Conservation (phyloP, 2,329 filamentous ascomycete species). For the Beauveria bassiana region DNA sequence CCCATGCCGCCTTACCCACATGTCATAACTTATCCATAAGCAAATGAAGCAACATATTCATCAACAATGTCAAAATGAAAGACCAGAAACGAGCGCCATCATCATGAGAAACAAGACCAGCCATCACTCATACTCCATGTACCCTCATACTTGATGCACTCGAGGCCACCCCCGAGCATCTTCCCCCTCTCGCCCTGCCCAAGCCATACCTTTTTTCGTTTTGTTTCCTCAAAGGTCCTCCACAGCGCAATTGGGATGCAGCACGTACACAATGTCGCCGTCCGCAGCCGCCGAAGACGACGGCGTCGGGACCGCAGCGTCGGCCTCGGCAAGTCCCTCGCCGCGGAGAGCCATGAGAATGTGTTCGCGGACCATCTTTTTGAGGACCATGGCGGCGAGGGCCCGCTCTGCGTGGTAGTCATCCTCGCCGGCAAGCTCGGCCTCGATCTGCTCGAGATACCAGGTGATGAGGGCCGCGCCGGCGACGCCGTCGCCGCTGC, state of each 20-base stretch:
- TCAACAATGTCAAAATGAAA: background rate
- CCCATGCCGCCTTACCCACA: background rate
- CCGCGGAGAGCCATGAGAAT: slow-evolving; percentile 75
- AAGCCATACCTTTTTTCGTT: no score
- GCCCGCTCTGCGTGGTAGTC: slow-evolving; percentile 68
- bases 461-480: slow-evolving; percentile 74
- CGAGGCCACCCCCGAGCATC: no score
- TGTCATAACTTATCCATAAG: background rate
- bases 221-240: slow-evolving; percentile 47
- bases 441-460: slow-evolving; percentile 90
- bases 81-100: background rate
- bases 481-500: slow-evolving; percentile 72
- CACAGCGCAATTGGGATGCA: slow-evolving; percentile 89
- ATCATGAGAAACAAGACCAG: background rate
- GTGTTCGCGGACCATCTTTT: slow-evolving; percentile 88
- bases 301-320: slow-evolving; percentile 28
- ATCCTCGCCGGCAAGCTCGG: slow-evolving; percentile 71
- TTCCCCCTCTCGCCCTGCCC: no score
- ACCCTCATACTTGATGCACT: background rate
- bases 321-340: slow-evolving; percentile 45
- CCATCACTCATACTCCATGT: slow-evolving; percentile 3
- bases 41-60: background rate
- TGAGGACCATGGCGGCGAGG: slow-evolving; percentile 77
- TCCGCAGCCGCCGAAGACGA: slow-evolving; percentile 27
- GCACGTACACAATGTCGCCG: slow-evolving; percentile 61